Conservation (phyloP, 177 flowering plant genomes). For the Vitis hybrid region DNA sequence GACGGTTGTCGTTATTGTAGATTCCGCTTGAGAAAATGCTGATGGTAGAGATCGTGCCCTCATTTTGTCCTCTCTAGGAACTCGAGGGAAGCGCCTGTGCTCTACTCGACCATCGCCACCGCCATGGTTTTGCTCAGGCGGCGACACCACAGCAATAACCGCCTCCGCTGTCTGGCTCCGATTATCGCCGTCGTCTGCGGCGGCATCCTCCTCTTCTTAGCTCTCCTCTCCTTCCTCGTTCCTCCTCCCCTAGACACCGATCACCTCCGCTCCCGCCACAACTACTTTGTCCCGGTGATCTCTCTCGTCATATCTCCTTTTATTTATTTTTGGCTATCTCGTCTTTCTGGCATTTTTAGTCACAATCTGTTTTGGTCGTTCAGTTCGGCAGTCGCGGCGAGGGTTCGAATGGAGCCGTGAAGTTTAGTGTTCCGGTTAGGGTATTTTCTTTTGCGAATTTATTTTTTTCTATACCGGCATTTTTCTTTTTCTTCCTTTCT, state of each 20-base stretch:
- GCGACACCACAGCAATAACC: constrained; percentile 16
- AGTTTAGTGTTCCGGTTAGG: constrained; percentile 25
- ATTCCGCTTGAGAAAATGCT: no score
- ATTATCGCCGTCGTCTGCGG: constrained; percentile 14
- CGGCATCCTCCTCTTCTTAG: constrained; percentile 18
- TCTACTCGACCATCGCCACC: not conserved
- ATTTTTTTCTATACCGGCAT: no score
- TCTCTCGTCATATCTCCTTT: not conserved
- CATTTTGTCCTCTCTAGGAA: no score
- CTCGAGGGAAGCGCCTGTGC: no score
- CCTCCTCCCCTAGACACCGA: constrained; percentile 16
- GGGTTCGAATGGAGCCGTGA: not conserved
- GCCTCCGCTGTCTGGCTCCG: constrained; percentile 12
- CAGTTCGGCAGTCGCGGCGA: constrained; percentile 5
- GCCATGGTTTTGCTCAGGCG: constrained; percentile 25
- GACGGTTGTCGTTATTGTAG: no score
- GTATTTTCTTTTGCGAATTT: not conserved
- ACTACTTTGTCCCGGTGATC: not conserved
- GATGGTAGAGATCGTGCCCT: no score
- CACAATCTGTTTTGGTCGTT: not conserved
- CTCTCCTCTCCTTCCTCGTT: constrained; percentile 23
- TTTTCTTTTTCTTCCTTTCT: constrained; percentile 1
- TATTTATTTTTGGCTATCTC: not conserved
- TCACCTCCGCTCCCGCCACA: constrained; percentile 10
- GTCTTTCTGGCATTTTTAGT: not conserved